Evolutionary conservation across 2,329 filamentous ascomycete species (phyloP).

Genomic region (Fusarium decemcellulare): DNA sequence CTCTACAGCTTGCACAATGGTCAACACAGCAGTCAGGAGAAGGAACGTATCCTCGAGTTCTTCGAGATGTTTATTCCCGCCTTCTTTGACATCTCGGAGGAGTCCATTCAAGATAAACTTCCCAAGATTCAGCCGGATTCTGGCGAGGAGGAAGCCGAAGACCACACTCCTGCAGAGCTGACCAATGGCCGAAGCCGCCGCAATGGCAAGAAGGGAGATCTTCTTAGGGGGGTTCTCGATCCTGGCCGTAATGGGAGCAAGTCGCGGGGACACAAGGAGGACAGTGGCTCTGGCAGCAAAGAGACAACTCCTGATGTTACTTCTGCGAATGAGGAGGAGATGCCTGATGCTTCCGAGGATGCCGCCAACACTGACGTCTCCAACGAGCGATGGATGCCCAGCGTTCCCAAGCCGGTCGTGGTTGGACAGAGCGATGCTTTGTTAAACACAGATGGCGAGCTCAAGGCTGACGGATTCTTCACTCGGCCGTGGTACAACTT

Average conservation of each 20-base stretch:
- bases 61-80: slow-evolving; percentile 81
- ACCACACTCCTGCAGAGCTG: slow-evolving; percentile 78
- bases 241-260: slow-evolving; percentile 79
- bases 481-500: slow-evolving; percentile 87
- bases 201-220: slow-evolving; percentile 82
- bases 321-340: slow-evolving; percentile 85
- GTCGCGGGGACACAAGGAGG: slow-evolving; percentile 81
- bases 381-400: slow-evolving; percentile 76
- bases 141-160: slow-evolving; percentile 84
- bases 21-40: slow-evolving; percentile 79
- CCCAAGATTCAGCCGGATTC: slow-evolving; percentile 78
- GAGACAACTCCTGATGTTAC: slow-evolving; percentile 88
- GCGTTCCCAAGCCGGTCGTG: slow-evolving; percentile 69
- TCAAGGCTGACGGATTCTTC: slow-evolving; percentile 85
- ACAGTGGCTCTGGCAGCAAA: slow-evolving; percentile 85
- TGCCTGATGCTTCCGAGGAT: slow-evolving; percentile 73
- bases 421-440: slow-evolving; percentile 66
- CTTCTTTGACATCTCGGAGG: slow-evolving; percentile 83
- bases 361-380: slow-evolving; percentile 72
- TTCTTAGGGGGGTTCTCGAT: slow-evolving; percentile 90
- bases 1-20: slow-evolving; percentile 77
- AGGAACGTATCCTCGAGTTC: slow-evolving; percentile 81
- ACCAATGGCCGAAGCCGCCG: slow-evolving; percentile 78
- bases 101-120: slow-evolving; percentile 76
- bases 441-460: slow-evolving; percentile 72